These are phyloP conservation scores for Colletotrichum ledebouriae DNA, from an alignment of 2,329 filamentous ascomycete genomes.

Conservation along the genomic window DNA sequence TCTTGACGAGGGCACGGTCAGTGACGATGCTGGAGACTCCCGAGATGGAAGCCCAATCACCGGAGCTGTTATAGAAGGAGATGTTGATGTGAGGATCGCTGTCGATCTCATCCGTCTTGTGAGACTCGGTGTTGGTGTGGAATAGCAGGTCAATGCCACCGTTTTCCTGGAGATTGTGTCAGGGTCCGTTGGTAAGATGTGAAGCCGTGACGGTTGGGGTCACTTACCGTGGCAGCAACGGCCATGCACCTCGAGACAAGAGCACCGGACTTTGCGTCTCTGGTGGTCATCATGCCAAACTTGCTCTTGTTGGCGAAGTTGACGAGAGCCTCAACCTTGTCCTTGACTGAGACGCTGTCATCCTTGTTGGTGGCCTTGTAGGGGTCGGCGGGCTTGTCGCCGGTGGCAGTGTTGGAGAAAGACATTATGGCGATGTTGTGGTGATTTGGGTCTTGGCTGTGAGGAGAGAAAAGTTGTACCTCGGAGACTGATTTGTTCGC, in stretches of 20 bases:
- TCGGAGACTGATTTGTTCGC: background rate
- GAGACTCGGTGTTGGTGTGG: constrained; percentile 90
- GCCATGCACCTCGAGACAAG: constrained; percentile 90
- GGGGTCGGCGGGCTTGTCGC: constrained; percentile 76
- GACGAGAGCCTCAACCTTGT: constrained; percentile 82
- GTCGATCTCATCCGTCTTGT: constrained; percentile 86
- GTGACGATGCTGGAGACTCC: constrained; percentile 78
- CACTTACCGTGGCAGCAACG: constrained; percentile 78
- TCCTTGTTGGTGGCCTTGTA: constrained; percentile 82
- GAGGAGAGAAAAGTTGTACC: background rate
- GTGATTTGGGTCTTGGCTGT: background rate
- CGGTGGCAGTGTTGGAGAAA: constrained; percentile 72
- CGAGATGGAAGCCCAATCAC: constrained; percentile 90
- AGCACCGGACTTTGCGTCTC: constrained; percentile 72
- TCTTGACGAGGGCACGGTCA: constrained; percentile 75
- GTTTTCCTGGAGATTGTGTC: constrained; percentile 69
- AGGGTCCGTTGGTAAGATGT: background rate
- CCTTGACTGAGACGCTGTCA: constrained; percentile 71
- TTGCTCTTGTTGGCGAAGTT: constrained; percentile 80
- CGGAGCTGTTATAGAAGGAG: constrained; percentile 80
- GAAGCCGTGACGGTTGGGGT: background rate
- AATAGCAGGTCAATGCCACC: constrained; percentile 87
- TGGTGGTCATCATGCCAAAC: constrained; percentile 91
- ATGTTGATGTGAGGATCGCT: constrained; percentile 83
- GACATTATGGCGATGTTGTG: constrained; percentile 42